Percentiles rank a stretch among this genome's conserved stretches.
These are phyloP conservation scores for Arabis alpina DNA, from an alignment of 345 rosid species.

Conservation along the genomic window DNA sequence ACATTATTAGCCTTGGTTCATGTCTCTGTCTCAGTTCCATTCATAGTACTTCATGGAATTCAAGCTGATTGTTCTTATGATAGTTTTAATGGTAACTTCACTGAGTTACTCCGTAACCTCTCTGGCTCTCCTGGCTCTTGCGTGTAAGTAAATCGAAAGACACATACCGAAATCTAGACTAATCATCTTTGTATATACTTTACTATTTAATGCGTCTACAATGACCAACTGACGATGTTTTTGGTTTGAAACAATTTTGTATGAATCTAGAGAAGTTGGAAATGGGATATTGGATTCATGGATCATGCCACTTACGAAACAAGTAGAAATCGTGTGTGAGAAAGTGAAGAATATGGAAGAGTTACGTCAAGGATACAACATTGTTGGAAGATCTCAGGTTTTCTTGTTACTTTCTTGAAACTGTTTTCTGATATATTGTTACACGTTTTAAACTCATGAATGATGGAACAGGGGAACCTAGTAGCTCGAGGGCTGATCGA, in stretches of 20 bases:
- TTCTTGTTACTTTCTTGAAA: slow-evolving; percentile 29
- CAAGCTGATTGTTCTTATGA: slow-evolving; percentile 60
- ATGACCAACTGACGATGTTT: background rate
- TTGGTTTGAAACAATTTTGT: background rate
- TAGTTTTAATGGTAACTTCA: slow-evolving; percentile 59
- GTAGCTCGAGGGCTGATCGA: slow-evolving; percentile 87
- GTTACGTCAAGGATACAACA: slow-evolving; percentile 75
- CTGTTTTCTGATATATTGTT: background rate
- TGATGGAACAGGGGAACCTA: slow-evolving; percentile 74
- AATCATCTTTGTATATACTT: background rate
- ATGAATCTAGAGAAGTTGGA: slow-evolving; percentile 79
- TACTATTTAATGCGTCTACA: too few species aligned
- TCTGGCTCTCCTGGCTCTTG: slow-evolving; percentile 86
- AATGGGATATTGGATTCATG: slow-evolving; percentile 82
- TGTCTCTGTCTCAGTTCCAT: slow-evolving; percentile 62
- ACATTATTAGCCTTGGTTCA: slow-evolving; percentile 40
- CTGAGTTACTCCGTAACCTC: slow-evolving; percentile 54
- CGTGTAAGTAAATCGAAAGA: slow-evolving; percentile 51
- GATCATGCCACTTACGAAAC: slow-evolving; percentile 82
- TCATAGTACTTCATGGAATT: slow-evolving; percentile 74
- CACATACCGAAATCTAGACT: background rate
- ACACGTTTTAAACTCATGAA: background rate
- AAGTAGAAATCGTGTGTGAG: slow-evolving; percentile 72
- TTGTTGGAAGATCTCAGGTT: slow-evolving; percentile 96
- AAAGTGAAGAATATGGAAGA: slow-evolving; percentile 84